A percentile compares a stretch with the other conserved stretches of the same genome.
Evolutionary conservation across 116 monocot species (phyloP).

Genomic region (Papilionanthe hybrid): DNA sequence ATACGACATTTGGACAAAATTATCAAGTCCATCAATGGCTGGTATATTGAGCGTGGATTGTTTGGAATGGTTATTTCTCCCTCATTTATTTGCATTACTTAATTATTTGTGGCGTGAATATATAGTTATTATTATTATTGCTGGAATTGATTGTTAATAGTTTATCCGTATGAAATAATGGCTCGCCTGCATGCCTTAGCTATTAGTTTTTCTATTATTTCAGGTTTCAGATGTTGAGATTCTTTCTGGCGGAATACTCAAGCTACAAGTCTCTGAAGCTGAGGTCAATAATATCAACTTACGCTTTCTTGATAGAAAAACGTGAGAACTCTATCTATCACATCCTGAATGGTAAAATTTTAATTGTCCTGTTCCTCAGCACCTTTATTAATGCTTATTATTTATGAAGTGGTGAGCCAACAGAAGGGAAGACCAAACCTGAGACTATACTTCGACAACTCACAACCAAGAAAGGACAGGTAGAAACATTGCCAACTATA

Average conservation of each 20-base stretch:
- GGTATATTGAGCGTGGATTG: slow-evolving; percentile 89
- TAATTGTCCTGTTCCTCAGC: background rate
- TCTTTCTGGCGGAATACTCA: slow-evolving; percentile 91
- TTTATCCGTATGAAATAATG: background rate
- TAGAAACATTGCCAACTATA: slow-evolving; percentile 4
- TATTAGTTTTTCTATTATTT: slow-evolving; percentile 12
- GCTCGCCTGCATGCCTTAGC: background rate
- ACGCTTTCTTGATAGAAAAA: slow-evolving; percentile 86
- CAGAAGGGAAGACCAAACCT: slow-evolving; percentile 79
- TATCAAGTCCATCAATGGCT: slow-evolving; percentile 80
- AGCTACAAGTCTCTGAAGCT: slow-evolving; percentile 75
- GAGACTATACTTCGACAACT: slow-evolving; percentile 95
- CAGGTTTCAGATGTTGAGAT: slow-evolving; percentile 92
- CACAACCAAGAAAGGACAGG: slow-evolving; percentile 97
- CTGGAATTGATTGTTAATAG: background rate
- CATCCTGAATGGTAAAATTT: background rate
- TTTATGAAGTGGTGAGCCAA: slow-evolving; percentile 79
- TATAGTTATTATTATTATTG: background rate
- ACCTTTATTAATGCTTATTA: slow-evolving; percentile 12
- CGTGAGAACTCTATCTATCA: slow-evolving; percentile 39
- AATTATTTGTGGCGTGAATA: background rate
- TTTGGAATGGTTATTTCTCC: slow-evolving; percentile 71
- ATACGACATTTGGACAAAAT: slow-evolving; percentile 78
- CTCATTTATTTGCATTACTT: background rate
- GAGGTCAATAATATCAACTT: slow-evolving; percentile 88